Conservation (phyloP, 1,284 basidiomycete species). For the Flammula alnicola region DNA sequence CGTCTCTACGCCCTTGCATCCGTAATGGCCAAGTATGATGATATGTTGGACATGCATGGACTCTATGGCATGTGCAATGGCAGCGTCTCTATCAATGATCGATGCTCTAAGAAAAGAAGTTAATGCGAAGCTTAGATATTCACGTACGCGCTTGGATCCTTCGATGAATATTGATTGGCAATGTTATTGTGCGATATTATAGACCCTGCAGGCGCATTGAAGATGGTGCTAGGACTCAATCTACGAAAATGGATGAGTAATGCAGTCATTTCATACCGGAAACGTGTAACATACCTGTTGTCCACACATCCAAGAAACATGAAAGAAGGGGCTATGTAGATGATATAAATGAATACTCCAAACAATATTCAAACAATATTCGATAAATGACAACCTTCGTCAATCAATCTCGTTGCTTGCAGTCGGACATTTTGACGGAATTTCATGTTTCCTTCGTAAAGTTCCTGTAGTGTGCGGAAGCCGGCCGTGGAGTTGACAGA, state of each 20-base stretch:
- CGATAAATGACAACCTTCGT: conserved; percentile 26
- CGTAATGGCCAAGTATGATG: conserved; percentile 41
- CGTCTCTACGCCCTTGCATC: conserved; percentile 36
- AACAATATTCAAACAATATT: background rate
- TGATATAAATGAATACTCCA: background rate
- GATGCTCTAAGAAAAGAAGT: background rate
- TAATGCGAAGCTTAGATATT: background rate
- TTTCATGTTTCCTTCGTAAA: conserved; percentile 33
- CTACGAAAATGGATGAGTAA: conserved; percentile 21
- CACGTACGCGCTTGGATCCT: conserved; percentile 35
- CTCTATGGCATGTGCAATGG: conserved; percentile 36
- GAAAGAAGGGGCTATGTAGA: conserved; percentile 33
- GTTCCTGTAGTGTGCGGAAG: conserved; percentile 25
- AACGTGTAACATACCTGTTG: conserved; percentile 30
- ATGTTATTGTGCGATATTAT: conserved; percentile 36
- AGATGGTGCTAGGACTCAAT: conserved; percentile 33
- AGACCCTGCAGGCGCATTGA: conserved; percentile 36
- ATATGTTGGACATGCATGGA: conserved; percentile 38
- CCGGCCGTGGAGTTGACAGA: conserved; percentile 15
- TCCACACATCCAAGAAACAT: conserved; percentile 42
- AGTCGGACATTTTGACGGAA: conserved; percentile 28
- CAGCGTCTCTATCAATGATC: conserved; percentile 29
- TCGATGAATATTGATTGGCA: conserved; percentile 35
- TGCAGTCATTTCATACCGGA: background rate
- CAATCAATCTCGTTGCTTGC: conserved; percentile 17